A percentile compares a stretch with the other conserved stretches of the same genome.
phyloP scores from a whole-genome alignment of 2,329 filamentous ascomycete genomes.

The Aotearoamyces nothofagi region DNA sequence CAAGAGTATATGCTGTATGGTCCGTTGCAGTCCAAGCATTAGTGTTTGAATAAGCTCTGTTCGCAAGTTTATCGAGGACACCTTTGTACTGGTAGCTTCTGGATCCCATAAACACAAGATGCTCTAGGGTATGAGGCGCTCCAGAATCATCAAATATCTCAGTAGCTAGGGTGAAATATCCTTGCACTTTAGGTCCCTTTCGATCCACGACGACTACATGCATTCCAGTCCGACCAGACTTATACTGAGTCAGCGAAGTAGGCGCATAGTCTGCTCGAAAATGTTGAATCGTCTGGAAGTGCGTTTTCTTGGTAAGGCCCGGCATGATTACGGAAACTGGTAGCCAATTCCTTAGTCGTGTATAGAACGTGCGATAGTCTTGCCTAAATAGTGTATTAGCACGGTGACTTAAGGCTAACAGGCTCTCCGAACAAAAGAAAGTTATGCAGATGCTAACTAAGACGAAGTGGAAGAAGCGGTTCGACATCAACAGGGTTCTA shows the following conservation, averaged over 20 bases:
- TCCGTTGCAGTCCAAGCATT: conserved; percentile 97
- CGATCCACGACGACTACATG: conserved; percentile 83
- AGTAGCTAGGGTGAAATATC: conserved; percentile 89
- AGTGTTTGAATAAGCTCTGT: conserved; percentile 80
- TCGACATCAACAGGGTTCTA: no score
- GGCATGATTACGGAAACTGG: no score
- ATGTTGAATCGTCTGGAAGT: conserved; percentile 72
- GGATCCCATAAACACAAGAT: conserved; percentile 79
- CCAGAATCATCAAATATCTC: conserved; percentile 97
- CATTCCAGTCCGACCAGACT: conserved; percentile 88
- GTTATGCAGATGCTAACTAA: no score
- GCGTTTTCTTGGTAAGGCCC: conserved; percentile 29
- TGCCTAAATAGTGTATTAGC: no score
- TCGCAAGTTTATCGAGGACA: conserved; percentile 84
- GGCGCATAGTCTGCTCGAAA: conserved; percentile 87
- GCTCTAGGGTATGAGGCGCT: conserved; percentile 74
- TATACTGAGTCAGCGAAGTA: conserved; percentile 83
- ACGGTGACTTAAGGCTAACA: no score
- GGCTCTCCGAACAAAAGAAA: no score
- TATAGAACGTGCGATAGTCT: no score
- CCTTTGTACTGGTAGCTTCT: conserved; percentile 91
- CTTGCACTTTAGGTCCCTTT: conserved; percentile 85
- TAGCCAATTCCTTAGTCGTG: no score
- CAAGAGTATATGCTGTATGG: conserved; percentile 89
- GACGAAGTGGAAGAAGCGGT: no score